Base-by-base conservation (phyloP, 2,329 filamentous ascomycete genomes). In the Trichoderma brevicompactum region DNA sequence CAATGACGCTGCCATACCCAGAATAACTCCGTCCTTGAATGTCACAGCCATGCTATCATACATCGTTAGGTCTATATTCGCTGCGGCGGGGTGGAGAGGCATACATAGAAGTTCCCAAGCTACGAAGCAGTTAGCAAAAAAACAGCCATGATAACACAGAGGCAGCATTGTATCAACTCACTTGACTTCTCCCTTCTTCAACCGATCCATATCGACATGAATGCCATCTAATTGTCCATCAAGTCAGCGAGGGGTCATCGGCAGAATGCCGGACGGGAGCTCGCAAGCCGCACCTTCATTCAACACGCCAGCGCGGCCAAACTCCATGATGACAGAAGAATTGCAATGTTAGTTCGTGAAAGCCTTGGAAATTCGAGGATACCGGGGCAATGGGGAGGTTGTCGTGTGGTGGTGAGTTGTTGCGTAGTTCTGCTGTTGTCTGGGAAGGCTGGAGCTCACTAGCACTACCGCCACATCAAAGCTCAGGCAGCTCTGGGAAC, bases 141-240 rank as follows among this genome's bases (percentile, higher is more conserved):
- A 64, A 64, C 61, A 46, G 32, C 23, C 15, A 43, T 6, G 32
- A 54, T 19, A 40, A 55, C 5, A 9, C 8, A 7, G 2, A 8
- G 10, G 3, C 1, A 4, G 3, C 9, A n/a, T 5, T 10, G 41
- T 17, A 23, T 23, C 40, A 68, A 82, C 92, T 82, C 83, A 97
- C 93, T 99, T 99, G 78, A 99, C 94, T 83, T 99, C 95, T 68
- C 95, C 95, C 81, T 93, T 95, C 89, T 99, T 99, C 79, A 99
- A 83, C 76, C 95, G 90, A 75, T 98, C 92, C 95, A 99, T 99
- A 77, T 99, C 95, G 73, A 99, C 85, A 79, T 99, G 95, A 78
- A 99, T 98, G 78, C 95, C 95, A 94, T 99, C 95, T 98, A 74
- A 54, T 64, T 60, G 38, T 60, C 64, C 48, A 13, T 36, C 67